A percentile compares a stretch with the other conserved stretches of the same genome.
These are phyloP conservation scores for Pseudonectria buxi DNA, from an alignment of 2,329 filamentous ascomycete genomes.

Conservation along the genomic window DNA sequence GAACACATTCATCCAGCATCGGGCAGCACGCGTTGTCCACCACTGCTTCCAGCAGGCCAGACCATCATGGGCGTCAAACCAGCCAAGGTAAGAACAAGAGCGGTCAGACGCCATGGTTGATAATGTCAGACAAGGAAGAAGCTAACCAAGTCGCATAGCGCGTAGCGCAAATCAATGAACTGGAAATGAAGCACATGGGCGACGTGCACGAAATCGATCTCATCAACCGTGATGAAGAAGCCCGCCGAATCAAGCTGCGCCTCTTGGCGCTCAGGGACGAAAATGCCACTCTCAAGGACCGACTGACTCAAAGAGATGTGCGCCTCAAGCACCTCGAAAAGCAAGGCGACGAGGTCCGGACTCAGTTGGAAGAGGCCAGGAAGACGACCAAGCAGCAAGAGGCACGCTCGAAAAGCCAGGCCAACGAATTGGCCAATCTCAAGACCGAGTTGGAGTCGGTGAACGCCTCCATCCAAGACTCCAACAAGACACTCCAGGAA, in stretches of 20 bases:
- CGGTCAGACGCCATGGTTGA: not conserved
- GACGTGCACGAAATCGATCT: slow-evolving; percentile 58
- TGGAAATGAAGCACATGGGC: slow-evolving; percentile 66
- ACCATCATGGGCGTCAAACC: slow-evolving; percentile 19
- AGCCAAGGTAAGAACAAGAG: slow-evolving; percentile 20
- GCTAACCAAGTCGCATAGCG: slow-evolving; percentile 30
- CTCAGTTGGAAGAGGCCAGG: slow-evolving; percentile 38
- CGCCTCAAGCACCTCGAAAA: slow-evolving; percentile 44
- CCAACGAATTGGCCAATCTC: slow-evolving; percentile 40
- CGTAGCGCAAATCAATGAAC: slow-evolving; percentile 40
- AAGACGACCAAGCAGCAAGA: slow-evolving; percentile 40
- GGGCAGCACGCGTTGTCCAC: too few relatives aligned
- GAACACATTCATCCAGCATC: too few relatives aligned
- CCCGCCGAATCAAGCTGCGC: slow-evolving; percentile 62
- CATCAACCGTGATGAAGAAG: slow-evolving; percentile 67
- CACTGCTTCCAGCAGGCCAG: too few relatives aligned
- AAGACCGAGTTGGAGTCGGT: slow-evolving; percentile 65
- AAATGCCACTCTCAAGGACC: slow-evolving; percentile 59
- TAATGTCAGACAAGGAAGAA: slow-evolving; percentile 1
- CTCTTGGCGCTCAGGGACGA: slow-evolving; percentile 69
- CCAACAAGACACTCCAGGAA: slow-evolving; percentile 59
- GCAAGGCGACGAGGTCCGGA: slow-evolving; percentile 33
- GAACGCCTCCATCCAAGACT: slow-evolving; percentile 60
- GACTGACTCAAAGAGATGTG: slow-evolving; percentile 53
- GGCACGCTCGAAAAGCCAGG: slow-evolving; percentile 40